Conservation (phyloP, 257 asterid genomes). For the Nemophila menziesii region DNA sequence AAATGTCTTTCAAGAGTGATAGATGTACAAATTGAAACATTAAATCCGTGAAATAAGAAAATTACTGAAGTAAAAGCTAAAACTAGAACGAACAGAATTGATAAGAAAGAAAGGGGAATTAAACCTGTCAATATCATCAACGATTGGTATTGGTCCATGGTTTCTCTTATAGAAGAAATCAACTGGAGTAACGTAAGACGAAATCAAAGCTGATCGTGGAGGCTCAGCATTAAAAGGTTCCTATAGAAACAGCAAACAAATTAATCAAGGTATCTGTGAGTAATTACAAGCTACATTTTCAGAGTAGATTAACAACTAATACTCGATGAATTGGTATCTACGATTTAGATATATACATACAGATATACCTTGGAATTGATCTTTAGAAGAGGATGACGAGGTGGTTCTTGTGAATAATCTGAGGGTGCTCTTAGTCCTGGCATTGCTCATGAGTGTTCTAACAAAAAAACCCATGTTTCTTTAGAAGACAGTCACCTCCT, state of each 20-base stretch:
- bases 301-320: too few species aligned
- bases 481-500: too few species aligned
- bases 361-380: conserved; percentile 87
- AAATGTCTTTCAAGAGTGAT: too few species aligned
- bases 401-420: conserved; percentile 70
- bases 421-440: conserved; percentile 78
- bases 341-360: too few species aligned
- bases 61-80: neutral
- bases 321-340: too few species aligned
- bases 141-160: conserved; percentile 91
- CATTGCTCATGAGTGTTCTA: too few species aligned
- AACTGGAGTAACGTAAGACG: conserved; percentile 71
- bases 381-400: conserved; percentile 63
- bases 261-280: too few species aligned
- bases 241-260: conserved; percentile 23
- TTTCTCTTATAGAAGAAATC: conserved; percentile 90
- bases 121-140: conserved; percentile 68
- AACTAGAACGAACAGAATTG: too few species aligned
- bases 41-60: conserved; percentile 8
- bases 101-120: conserved; percentile 7
- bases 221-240: conserved; percentile 98
- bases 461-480: too few species aligned
- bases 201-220: conserved; percentile 48
- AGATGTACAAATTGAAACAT: too few species aligned
- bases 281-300: too few species aligned